phyloP scores from a whole-genome alignment of 73 alveolate genomes.

The Paraurostyla sp. region DNA sequence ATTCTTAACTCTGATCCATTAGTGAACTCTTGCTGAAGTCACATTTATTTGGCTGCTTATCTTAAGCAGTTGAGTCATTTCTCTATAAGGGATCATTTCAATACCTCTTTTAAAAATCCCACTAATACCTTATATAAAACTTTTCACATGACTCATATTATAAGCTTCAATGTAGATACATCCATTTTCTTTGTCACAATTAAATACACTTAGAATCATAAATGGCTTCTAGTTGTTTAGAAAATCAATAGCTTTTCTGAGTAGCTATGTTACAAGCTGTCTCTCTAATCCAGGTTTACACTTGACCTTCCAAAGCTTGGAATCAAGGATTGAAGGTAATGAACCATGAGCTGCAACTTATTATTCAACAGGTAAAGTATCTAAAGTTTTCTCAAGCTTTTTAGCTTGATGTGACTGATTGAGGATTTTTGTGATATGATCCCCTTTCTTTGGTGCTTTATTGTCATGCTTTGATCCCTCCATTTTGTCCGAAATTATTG shows the following conservation, averaged over 20 bases:
- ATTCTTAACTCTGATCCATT: conserved; percentile 52
- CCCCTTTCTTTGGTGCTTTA: no score
- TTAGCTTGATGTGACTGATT: no score
- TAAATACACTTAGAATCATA: conserved; percentile 47
- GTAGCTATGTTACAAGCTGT: conserved; percentile 23
- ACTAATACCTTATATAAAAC: not conserved
- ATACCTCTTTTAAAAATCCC: conserved; percentile 1
- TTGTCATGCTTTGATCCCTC: no score
- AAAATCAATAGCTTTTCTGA: conserved; percentile 26
- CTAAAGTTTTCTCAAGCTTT: no score
- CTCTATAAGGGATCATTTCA: conserved; percentile 60
- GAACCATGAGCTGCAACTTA: not conserved
- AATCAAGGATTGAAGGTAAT: conserved; percentile 52
- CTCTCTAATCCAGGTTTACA: conserved; percentile 27
- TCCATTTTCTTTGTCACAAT: conserved; percentile 13
- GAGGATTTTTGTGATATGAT: no score
- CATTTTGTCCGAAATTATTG: no score
- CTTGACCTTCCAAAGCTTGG: conserved; percentile 58
- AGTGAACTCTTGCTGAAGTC: not conserved
- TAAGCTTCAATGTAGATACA: conserved; percentile 50
- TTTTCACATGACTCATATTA: conserved; percentile 34
- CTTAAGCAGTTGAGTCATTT: conserved; percentile 54
- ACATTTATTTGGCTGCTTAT: not conserved
- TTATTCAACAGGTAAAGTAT: no score
- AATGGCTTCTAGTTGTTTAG: conserved; percentile 52